Evolutionary conservation across 2,329 filamentous ascomycete genomes (phyloP).

Genomic region (Teratosphaeria nubilosa): DNA sequence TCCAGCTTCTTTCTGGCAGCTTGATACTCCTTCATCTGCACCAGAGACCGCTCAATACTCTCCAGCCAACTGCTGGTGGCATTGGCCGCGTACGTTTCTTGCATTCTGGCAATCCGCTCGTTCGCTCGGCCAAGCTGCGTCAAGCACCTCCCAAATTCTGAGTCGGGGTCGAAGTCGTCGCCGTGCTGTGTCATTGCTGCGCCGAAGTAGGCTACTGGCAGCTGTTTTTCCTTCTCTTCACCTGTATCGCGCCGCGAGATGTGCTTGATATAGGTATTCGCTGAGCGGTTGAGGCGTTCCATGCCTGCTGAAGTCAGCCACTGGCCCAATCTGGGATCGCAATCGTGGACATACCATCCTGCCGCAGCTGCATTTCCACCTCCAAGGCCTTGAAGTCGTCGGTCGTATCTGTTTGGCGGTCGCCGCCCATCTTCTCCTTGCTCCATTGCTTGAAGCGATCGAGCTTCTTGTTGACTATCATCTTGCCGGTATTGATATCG

Average conservation of each 20-base stretch:
- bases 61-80: slow-evolving; percentile 81
- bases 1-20: slow-evolving; percentile 89
- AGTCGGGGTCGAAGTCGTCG: slow-evolving; percentile 84
- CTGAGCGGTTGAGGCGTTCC: slow-evolving; percentile 79
- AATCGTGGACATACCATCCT: slow-evolving; percentile 57
- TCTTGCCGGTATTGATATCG: slow-evolving; percentile 12
- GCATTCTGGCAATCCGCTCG: slow-evolving; percentile 73
- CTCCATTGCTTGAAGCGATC: slow-evolving; percentile 97
- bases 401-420: slow-evolving; percentile 74
- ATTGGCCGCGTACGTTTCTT: slow-evolving; percentile 70
- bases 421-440: slow-evolving; percentile 87
- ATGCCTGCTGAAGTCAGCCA: slow-evolving; percentile 50
- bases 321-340: background rate
- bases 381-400: slow-evolving; percentile 89
- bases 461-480: slow-evolving; percentile 72
- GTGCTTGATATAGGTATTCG: slow-evolving; percentile 79
- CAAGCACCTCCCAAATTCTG: slow-evolving; percentile 81
- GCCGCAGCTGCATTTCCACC: slow-evolving; percentile 77
- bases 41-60: slow-evolving; percentile 76
- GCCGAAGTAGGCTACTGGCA: slow-evolving; percentile 70
- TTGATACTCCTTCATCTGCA: slow-evolving; percentile 98
- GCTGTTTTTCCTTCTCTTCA: slow-evolving; percentile 78
- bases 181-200: slow-evolving; percentile 80
- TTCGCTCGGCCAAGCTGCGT: slow-evolving; percentile 73
- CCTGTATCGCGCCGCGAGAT: slow-evolving; percentile 73